Evolutionary conservation across 768 basidiomycete genomes (phyloP).

Genomic region (Mycena pura): DNA sequence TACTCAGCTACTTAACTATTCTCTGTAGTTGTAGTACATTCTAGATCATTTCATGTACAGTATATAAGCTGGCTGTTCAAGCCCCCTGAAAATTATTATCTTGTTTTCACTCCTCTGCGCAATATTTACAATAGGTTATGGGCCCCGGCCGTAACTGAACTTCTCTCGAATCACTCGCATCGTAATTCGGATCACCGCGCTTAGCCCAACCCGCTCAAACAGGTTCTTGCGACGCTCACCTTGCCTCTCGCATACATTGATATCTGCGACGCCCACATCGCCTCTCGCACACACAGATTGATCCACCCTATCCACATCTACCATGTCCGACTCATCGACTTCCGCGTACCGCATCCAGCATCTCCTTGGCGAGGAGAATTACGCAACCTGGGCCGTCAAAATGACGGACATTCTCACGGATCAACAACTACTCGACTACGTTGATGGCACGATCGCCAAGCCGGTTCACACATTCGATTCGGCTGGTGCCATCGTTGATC

Average conservation of each 20-base stretch:
- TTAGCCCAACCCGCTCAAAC: slow-evolving; percentile 11
- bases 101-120: background rate
- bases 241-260: slow-evolving; percentile 12
- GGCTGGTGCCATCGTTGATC: background rate
- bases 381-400: slow-evolving; percentile 27
- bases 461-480: background rate
- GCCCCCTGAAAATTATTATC: background rate
- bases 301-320: background rate
- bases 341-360: slow-evolving; percentile 28
- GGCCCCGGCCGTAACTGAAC: slow-evolving; percentile 15
- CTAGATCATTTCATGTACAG: no score
- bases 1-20: no score
- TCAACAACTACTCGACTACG: slow-evolving; percentile 23
- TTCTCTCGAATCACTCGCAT: background rate
- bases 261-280: no score
- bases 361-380: slow-evolving; percentile 27
- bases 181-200: background rate
- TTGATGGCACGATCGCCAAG: no score
- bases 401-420: slow-evolving; percentile 33
- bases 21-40: no score
- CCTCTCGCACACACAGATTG: background rate
- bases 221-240: slow-evolving; percentile 5
- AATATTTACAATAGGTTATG: slow-evolving; percentile 21
- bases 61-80: background rate
- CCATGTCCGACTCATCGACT: slow-evolving; percentile 19